Base-by-base conservation (phyloP, 495 filamentous ascomycete genomes). In the Aspergillus nanangensis region DNA sequence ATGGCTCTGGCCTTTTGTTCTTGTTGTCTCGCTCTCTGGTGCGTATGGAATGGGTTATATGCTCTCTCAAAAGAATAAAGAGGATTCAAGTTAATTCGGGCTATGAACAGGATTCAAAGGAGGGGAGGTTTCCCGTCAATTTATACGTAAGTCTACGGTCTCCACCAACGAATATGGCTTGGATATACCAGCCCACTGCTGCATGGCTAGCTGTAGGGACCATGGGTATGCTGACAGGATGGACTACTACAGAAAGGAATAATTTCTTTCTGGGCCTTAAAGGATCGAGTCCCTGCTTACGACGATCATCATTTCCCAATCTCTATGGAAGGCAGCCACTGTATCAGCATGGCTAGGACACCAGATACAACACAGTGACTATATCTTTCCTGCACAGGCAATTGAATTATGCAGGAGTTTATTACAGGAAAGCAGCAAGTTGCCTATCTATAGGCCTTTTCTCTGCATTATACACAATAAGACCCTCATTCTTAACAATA, bases 381-480 rank as follows among this genome's bases (percentile, higher is more conserved):
- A 37, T 8, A 17, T 37, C 34, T 37, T 9, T 9, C 34, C 34
- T 37, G 34, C 34, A 37, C 34, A 37, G 15, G 17, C 34, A 9
- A 8, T 37, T 9, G 34, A 8, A 37, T 17, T 37, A 37, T 37
- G 15, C 34, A 31, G 8, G 15, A 37, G 5, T 37, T 9, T 10
- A 37, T 37, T 37, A 17, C 34, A 37, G 14, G 34, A 37, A 17
- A 37, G 34, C 34, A 37, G 34, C 34, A 37, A 37, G 34, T 37
- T 37, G 15, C 34, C 17, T 37, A 37, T 8, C 34, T 37, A 37
- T 15, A 37, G 34, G 34, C 34, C 17, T 9, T 37, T 37, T 37
- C 34, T 37, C 15, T 37, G 5, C 34, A 37, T 37, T 17, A 15
- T 37, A 17, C 34, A 37, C 34, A 37, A 37, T 17, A 37, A 37